phyloP scores from a whole-genome alignment of 1,284 basidiomycete species.

The Sanghuangporus weigelae region DNA sequence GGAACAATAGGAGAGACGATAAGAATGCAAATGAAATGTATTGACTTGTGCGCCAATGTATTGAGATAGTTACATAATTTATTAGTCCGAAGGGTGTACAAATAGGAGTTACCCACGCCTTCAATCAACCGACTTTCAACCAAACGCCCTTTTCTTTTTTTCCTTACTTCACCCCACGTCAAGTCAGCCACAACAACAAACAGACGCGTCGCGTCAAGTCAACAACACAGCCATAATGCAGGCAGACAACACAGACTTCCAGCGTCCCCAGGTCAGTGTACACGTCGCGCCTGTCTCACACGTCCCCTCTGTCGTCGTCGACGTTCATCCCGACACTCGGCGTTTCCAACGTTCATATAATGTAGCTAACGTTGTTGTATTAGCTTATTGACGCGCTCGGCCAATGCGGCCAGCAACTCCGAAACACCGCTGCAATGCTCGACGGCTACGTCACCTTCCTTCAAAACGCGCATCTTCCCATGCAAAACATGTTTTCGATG shows the following conservation, averaged over 20 bases:
- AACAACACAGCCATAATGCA: constrained; percentile 7
- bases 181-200: background rate
- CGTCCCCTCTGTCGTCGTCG: background rate
- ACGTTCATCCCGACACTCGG: background rate
- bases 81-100: constrained; percentile 14
- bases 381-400: constrained; percentile 51
- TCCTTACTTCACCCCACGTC: constrained; percentile 21
- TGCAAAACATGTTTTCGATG: constrained; percentile 10
- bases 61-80: background rate
- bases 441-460: constrained; percentile 44
- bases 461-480: background rate
- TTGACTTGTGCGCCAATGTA: background rate
- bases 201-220: constrained; percentile 27
- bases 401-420: constrained; percentile 52
- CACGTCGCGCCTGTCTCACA: background rate
- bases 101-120: constrained; percentile 8
- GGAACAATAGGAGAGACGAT: background rate
- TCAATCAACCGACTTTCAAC: constrained; percentile 21
- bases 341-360: background rate
- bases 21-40: constrained; percentile 3
- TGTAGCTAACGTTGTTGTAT: background rate
- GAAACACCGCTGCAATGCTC: constrained; percentile 49
- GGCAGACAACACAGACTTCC: background rate
- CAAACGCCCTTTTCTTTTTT: constrained; percentile 16
- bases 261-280: constrained; percentile 7